Evolutionary conservation across 2,329 filamentous ascomycete species (phyloP), one percentile per base, ranked within the genome.

Genomic region (Aquanectria penicillioides): DNA sequence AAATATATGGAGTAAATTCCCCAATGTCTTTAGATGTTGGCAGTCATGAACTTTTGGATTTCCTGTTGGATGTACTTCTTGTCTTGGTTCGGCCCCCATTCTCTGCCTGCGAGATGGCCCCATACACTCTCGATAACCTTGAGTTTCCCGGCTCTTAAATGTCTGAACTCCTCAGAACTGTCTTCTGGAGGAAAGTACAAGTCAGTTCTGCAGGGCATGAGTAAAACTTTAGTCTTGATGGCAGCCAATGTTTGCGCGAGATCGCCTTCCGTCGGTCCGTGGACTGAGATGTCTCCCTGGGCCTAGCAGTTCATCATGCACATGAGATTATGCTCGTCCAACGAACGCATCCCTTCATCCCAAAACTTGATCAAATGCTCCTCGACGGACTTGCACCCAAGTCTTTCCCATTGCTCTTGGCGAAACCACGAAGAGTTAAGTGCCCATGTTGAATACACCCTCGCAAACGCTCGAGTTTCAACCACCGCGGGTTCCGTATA

Each of bases 381-480:
- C 28, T 56, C 48, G 2, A 61, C 40, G 2, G 53, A 49, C 9
- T 36, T 20, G 9, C 58, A 58, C 3, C 47, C 47, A 7, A 61
- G 31, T 23, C 52, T 47, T 33, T 61, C 47, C 54, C 58, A 61
- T 12, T 53, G 44, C n/a, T 44, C 37, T 15, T 58, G 34, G 5
- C 58, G 58, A 11, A 58, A 61, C 52, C 52, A 56, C 8, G 20
- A 43, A 11, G 52, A 37, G 10, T 44, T 56, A 12, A 56, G 52
- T 9, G 52, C 52, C 58, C 58, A 61, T 2, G 58, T 48, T 23
- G 58, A 57, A 23, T 57, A 61, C 11, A 50, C 58, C 5, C 53
- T 41, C n/a, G 41, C 58, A 34, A 57, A 61, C 3, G 43, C 43
- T 36, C 52, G 17, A 6, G 43, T 56, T 6, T 44, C 52, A 10